Conservation (phyloP, 208 protist genomes). For the Crithidia expoeki region DNA sequence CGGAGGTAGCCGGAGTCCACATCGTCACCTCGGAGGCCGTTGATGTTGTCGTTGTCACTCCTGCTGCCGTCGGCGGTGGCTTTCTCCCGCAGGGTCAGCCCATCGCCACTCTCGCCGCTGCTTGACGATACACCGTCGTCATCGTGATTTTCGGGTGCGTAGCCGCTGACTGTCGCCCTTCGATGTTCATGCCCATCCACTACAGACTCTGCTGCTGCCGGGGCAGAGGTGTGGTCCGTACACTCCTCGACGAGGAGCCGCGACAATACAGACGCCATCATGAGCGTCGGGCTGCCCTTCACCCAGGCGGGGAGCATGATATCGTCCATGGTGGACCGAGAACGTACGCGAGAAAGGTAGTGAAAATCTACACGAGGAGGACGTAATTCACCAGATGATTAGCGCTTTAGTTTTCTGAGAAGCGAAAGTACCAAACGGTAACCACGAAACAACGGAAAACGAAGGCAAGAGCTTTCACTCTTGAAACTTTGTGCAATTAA, state of each 20-base stretch:
- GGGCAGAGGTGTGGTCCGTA: background rate
- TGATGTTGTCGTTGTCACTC: background rate
- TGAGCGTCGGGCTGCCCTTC: constrained; percentile 56
- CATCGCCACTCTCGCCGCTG: background rate
- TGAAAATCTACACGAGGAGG: too few species aligned
- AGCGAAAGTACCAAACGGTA: too few species aligned
- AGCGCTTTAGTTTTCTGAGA: too few species aligned
- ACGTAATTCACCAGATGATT: too few species aligned
- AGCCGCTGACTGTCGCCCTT: background rate
- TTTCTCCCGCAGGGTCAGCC: background rate
- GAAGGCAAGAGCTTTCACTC: too few species aligned
- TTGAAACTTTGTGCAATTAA: too few species aligned
- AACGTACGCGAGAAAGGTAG: background rate
- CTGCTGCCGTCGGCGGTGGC: background rate
- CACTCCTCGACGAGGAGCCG: constrained; percentile 25
- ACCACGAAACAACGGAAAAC: too few species aligned
- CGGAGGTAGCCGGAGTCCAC: constrained; percentile 32
- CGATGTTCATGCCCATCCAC: background rate
- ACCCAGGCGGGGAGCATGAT: constrained; percentile 78
- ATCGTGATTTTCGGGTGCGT: background rate
- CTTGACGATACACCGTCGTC: background rate
- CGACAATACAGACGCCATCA: constrained; percentile 58
- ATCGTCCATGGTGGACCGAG: constrained; percentile 79
- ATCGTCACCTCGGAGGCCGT: constrained; percentile 1
- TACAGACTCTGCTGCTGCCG: background rate